A percentile compares a stretch with the other conserved stretches of the same genome.
phyloP scores from a whole-genome alignment of 2,329 filamentous ascomycete species.

The Chrysoporthe austroafricana region DNA sequence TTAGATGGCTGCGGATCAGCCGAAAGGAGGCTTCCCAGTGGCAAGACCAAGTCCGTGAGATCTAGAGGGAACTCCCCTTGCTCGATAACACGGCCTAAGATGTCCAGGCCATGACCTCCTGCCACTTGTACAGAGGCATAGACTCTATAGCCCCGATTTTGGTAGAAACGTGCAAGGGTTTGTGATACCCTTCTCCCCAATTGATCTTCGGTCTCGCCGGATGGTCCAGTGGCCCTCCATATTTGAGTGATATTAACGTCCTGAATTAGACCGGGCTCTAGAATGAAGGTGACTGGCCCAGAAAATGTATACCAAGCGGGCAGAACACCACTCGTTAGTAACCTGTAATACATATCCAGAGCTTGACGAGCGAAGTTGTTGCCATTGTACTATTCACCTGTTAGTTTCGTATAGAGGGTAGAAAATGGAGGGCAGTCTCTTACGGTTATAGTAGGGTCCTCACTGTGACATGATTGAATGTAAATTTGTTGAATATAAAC shows the following conservation, averaged over 20 bases:
- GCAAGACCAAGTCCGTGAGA: background rate
- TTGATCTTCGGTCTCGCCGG: background rate
- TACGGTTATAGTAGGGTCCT: background rate
- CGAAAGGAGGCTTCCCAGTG: background rate
- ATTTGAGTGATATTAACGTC: background rate
- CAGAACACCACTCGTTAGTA: constrained; percentile 1
- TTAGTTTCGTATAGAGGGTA: background rate
- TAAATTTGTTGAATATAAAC: background rate
- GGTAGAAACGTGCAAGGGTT: background rate
- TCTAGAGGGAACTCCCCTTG: background rate
- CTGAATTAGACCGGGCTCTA: background rate
- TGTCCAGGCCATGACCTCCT: background rate
- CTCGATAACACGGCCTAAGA: background rate
- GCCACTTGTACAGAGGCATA: background rate
- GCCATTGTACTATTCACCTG: background rate
- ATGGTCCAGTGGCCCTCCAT: background rate
- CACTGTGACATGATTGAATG: background rate
- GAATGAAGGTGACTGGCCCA: background rate
- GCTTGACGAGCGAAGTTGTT: background rate
- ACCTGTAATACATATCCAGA: constrained; percentile 1
- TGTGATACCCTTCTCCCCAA: background rate
- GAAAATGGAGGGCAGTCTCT: background rate
- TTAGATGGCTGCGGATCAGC: background rate
- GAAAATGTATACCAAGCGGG: constrained; percentile 7
- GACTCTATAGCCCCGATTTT: background rate